Base-by-base conservation (phyloP, 2,329 filamentous ascomycete species). In the Penicillium sp. region DNA sequence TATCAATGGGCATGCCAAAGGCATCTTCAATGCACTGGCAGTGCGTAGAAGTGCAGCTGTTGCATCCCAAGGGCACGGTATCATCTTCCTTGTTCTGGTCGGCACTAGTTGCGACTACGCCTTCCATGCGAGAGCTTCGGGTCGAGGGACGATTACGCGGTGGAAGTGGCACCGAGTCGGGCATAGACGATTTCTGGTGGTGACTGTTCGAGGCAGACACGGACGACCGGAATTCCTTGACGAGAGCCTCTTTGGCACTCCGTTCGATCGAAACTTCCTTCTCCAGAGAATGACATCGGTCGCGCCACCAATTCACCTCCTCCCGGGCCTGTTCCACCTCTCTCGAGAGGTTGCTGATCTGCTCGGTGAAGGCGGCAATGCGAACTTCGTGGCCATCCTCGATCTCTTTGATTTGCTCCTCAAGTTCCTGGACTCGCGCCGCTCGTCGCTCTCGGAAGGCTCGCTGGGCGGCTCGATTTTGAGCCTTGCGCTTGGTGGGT, bases 391-490 rank as follows among this genome's bases (percentile, higher is more conserved):
- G 74, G 46, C 80, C 77, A 40, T 81, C 79, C 67, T 82, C 80
- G 35, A 81, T 78, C 54, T 79, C 72, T 65, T 80, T 82, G 45
- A 82, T 76, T 55, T 82, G 76, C 54, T 85, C 80, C 62, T 84
- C 80, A 49, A 87, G 78, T 65, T 85, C 93, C 42, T 90, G 89
- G 6, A 97, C 91, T 42, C 92, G 90, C 26, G 92, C 91, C 2
- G 92, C 92, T 65, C 94, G 87, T 60, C 94, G 85, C 78, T 97
- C 93, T 37, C 94, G 86, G 77, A 98, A 98, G 1, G 91, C 92
- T 60, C 94, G 84, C 79, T 98, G 94, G 3, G 94, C 94, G 51
- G 92, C 91, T 62, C 95, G 86, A 76, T 98, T 98, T 80, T 98
- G 95, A 1, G 92, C 91, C 81, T 97, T 96, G 67, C 95, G 87